Conservation (phyloP, 192 early-diverging fungal genomes). For the Coemansia sp. region DNA sequence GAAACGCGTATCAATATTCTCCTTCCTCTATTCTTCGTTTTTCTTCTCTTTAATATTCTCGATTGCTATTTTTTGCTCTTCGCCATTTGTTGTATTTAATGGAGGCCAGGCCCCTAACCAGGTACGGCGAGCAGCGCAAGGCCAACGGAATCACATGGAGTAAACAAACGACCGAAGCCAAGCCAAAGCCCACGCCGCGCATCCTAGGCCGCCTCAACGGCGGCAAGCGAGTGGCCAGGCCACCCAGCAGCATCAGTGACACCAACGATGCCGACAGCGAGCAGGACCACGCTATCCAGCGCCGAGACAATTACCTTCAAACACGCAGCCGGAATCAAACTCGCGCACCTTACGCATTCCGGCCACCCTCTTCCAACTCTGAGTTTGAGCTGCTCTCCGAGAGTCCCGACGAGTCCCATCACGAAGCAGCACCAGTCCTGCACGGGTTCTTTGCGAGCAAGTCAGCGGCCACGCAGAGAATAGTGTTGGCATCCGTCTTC, state of each 20-base stretch:
- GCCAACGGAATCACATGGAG: not conserved
- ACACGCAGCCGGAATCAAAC: not conserved
- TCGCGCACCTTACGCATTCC: not conserved
- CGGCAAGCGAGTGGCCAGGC: not conserved
- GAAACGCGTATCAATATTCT: not conserved
- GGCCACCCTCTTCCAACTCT: not conserved
- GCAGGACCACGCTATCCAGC: not conserved
- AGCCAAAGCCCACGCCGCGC: constrained; percentile 7
- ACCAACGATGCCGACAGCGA: constrained; percentile 10
- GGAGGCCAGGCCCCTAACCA: not conserved
- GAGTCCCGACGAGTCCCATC: not conserved
- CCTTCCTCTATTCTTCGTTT: not conserved
- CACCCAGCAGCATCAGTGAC: constrained; percentile 11
- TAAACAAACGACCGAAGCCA: not conserved
- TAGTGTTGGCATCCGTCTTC: constrained; percentile 19
- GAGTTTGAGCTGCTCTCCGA: not conserved
- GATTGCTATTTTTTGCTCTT: not conserved
- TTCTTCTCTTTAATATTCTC: not conserved
- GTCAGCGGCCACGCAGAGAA: constrained; percentile 25
- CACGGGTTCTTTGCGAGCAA: constrained; percentile 25
- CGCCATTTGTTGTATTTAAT: not conserved
- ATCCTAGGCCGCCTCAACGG: constrained; percentile 12
- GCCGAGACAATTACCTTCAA: not conserved
- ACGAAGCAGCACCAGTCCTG: not conserved
- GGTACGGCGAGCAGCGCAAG: not conserved